Evolutionary conservation across 2,329 filamentous ascomycete species (phyloP).

Genomic region (Epichloe sylvatica): DNA sequence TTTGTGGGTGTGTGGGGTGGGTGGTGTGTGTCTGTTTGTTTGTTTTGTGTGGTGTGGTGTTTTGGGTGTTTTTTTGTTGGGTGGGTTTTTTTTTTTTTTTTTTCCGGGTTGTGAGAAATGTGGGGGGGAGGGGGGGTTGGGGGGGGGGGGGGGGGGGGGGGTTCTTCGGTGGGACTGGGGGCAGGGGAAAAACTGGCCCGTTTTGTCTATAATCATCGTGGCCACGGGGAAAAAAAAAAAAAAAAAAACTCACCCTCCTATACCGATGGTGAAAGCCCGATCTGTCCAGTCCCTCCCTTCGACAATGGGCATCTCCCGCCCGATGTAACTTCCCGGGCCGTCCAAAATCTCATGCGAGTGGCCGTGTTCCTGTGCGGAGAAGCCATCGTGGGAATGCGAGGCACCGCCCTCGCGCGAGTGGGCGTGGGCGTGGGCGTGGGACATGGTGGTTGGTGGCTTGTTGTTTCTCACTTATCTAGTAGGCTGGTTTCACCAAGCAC

Average conservation of each 20-base stretch:
- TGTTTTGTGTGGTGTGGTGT: no score
- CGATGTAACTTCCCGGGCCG: constrained; percentile 78
- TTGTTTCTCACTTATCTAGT: no score
- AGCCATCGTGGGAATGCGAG: constrained; percentile 45
- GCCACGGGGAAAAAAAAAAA: neutral
- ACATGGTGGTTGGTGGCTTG: constrained; percentile 13
- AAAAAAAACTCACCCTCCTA: constrained; percentile 60
- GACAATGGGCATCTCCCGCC: constrained; percentile 84
- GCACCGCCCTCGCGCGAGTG: constrained; percentile 34
- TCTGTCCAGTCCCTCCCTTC: constrained; percentile 80
- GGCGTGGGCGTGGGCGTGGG: constrained; percentile 34
- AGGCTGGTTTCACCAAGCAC: no score
- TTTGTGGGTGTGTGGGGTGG: no score
- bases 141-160: no score
- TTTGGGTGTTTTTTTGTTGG: no score
- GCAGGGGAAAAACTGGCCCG: no score
- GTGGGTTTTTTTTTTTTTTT: no score
- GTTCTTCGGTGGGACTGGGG: no score
- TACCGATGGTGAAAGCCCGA: constrained; percentile 90
- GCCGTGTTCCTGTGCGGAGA: constrained; percentile 59
- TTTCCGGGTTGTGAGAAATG: no score
- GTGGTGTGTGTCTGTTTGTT: no score
- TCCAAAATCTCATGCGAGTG: constrained; percentile 93
- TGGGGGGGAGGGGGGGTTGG: no score
- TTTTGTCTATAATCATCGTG: neutral